Conservation (phyloP, 306 rosid genomes). For the Pterocarpus macrocarpus region DNA sequence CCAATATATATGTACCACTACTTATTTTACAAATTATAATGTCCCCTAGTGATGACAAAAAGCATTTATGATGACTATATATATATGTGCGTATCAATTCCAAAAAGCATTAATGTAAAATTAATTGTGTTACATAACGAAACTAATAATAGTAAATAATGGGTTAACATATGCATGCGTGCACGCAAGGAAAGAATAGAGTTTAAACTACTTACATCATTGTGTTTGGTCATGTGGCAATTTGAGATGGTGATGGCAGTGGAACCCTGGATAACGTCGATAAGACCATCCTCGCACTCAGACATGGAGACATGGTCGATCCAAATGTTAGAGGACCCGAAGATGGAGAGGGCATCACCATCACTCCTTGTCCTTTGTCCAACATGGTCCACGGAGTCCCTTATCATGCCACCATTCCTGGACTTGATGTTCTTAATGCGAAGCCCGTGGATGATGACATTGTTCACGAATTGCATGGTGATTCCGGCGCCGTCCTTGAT, state of each 20-base stretch:
- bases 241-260: conserved; percentile 75
- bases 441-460: conserved; percentile 63
- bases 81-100: too few species aligned
- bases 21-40: too few species aligned
- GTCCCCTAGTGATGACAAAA: too few species aligned
- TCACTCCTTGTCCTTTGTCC: conserved; percentile 59
- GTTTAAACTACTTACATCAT: conserved; percentile 53
- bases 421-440: conserved; percentile 50
- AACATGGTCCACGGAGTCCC: conserved; percentile 54
- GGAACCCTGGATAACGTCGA: conserved; percentile 66
- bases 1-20: too few species aligned
- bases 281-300: conserved; percentile 63
- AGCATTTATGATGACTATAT: too few species aligned
- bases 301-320: conserved; percentile 75
- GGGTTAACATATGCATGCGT: too few species aligned
- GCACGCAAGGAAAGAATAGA: too few species aligned
- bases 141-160: too few species aligned
- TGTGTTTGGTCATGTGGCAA: conserved; percentile 69
- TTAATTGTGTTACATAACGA: too few species aligned
- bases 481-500: conserved; percentile 67
- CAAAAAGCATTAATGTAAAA: too few species aligned
- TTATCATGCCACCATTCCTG: conserved; percentile 54
- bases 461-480: conserved; percentile 55
- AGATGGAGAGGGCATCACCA: conserved; percentile 68
- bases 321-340: conserved; percentile 65